Evolutionary conservation across 179 eudicot genomes (phyloP).

Genomic region (Amaranthus tricolor): DNA sequence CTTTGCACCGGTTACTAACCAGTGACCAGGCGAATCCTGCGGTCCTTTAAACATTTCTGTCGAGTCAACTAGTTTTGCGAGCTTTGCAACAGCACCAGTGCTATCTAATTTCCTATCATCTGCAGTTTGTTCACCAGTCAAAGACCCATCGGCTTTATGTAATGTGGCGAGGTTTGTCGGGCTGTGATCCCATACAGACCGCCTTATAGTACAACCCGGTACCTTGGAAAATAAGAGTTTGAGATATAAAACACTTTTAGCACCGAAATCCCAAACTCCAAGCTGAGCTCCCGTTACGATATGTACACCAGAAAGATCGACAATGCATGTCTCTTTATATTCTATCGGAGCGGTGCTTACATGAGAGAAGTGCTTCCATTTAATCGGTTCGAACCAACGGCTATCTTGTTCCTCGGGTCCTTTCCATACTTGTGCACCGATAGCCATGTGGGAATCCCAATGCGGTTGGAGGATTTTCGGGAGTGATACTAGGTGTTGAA

Average conservation of each 20-base stretch:
- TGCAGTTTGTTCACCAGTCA: slow-evolving; percentile 29
- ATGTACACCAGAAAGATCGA: slow-evolving; percentile 94
- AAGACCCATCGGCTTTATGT: slow-evolving; percentile 38
- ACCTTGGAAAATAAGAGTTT: slow-evolving; percentile 96
- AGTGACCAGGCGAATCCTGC: slow-evolving; percentile 88
- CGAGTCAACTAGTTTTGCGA: slow-evolving; percentile 77
- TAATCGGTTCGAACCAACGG: slow-evolving; percentile 98
- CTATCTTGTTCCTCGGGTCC: slow-evolving; percentile 99
- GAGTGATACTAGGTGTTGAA: slow-evolving; percentile 92
- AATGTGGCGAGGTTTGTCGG: slow-evolving; percentile 47
- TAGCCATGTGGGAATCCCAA: slow-evolving; percentile 94
- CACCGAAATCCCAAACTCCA: slow-evolving; percentile 97
- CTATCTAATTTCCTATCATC: slow-evolving; percentile 50
- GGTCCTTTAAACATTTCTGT: slow-evolving; percentile 94
- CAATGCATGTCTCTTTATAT: slow-evolving; percentile 75
- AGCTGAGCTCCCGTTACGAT: slow-evolving; percentile 96
- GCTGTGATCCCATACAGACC: slow-evolving; percentile 98
- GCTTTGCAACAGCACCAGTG: slow-evolving; percentile 46
- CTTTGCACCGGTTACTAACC: slow-evolving; percentile 96
- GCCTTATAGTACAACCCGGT: slow-evolving; percentile 90
- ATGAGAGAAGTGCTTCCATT: slow-evolving; percentile 96
- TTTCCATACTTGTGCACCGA: slow-evolving; percentile 94
- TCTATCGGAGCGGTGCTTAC: slow-evolving; percentile 97
- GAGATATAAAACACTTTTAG: slow-evolving; percentile 78
- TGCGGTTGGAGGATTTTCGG: slow-evolving; percentile 96